Evolutionary conservation across 805 yeast species (phyloP).

Genomic region (Cyberlindnera maclurae): DNA sequence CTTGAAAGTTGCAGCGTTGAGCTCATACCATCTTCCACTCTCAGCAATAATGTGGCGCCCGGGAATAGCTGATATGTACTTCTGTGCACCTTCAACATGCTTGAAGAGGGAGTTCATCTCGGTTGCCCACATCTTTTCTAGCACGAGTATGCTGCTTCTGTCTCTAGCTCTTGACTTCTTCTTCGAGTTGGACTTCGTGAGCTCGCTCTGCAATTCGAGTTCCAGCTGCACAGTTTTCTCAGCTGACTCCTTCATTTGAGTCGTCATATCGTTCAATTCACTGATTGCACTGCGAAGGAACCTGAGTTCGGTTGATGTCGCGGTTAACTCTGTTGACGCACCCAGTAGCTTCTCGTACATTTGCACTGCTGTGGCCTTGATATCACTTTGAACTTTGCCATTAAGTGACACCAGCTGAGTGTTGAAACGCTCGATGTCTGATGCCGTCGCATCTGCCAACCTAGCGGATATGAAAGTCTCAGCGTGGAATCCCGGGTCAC

Average conservation of each 20-base stretch:
- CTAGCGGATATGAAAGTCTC: constrained; percentile 40
- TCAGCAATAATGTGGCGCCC: constrained; percentile 78
- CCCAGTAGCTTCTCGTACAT: constrained; percentile 56
- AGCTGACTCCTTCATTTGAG: constrained; percentile 55
- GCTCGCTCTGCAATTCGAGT: constrained; percentile 20
- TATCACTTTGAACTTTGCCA: constrained; percentile 44
- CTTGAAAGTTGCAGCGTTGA: constrained; percentile 80
- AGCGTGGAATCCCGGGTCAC: constrained; percentile 40
- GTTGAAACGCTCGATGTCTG: constrained; percentile 65
- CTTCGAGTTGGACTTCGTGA: constrained; percentile 11
- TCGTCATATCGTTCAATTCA: constrained; percentile 53
- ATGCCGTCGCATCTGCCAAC: constrained; percentile 59
- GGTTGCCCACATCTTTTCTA: constrained; percentile 77
- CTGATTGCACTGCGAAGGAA: constrained; percentile 51
- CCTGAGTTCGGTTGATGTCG: constrained; percentile 60
- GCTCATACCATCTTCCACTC: constrained; percentile 79
- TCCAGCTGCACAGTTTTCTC: constrained; percentile 46
- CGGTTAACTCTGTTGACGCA: constrained; percentile 51
- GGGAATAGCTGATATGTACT: constrained; percentile 62
- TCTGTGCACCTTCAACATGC: constrained; percentile 89
- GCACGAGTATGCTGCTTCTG: constrained; percentile 60
- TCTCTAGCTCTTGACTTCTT: constrained; percentile 53
- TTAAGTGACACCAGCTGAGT: constrained; percentile 44
- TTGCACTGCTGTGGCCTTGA: constrained; percentile 50
- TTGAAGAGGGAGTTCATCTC: constrained; percentile 64